Base-by-base conservation (phyloP, 176 grass and related monocot species). In the Juncus effusus region DNA sequence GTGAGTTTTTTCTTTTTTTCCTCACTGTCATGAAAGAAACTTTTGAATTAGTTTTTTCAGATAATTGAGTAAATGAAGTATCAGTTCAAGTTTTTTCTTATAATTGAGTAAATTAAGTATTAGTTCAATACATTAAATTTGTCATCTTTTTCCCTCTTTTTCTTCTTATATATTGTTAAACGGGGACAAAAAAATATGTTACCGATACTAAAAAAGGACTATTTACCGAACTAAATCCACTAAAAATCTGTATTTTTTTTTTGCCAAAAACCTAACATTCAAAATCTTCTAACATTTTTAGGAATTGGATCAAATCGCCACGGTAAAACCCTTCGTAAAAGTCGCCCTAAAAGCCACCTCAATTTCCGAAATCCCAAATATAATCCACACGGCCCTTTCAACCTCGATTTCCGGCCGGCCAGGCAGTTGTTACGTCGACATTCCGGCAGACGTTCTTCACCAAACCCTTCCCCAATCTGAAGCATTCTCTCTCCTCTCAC, bases 381-480 rank as follows among this genome's bases (percentile, higher is more conserved):
- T 92, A 56, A 82, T 97, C 9, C 75, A 81, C 59, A 76, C 87
- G 51, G 82, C 84, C 40, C 82, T 97, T 57, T 67, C 66, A 3
- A 78, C 77, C 60, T 44, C 88, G 2, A 45, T 80, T 76, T 16
- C 88, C 52, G 80, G 80, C 11, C 82, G 85, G 4, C 93, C 93
- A 4, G 93, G 93, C 0, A 85, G 93, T 0, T 97, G 88, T 82
- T 97, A 97, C 72, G 76, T 97, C 7, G 93, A 97, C 74, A 61
- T 97, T 67, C 93, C 88, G 0, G 72, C 93, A 5, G 88, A 97
- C n/a, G 88, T 97, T 3, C 93, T 97, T 56, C 93, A 97, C 78
- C 85, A 97, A 50, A 89, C 85, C 63, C 44, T 97, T 42, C 59
- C 85, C 14, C 71, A 92, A 74, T 80, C 82, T 8, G 85, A 92